phyloP scores from a whole-genome alignment of 352 stramenopile genomes.

The Globisporangium nodosum region DNA sequence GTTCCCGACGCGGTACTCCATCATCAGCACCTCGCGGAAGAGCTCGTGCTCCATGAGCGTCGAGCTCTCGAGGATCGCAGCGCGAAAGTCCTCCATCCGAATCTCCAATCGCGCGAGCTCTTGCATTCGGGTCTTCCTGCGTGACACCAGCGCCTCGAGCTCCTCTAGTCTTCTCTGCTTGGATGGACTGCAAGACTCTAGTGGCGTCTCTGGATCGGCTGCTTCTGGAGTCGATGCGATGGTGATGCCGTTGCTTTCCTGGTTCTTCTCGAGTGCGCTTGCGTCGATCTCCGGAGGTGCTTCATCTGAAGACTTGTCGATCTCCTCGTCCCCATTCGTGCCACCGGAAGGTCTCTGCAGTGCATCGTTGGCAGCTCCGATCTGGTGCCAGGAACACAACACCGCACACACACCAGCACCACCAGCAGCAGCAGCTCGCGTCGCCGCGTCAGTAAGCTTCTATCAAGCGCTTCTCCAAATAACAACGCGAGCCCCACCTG shows the following conservation, averaged over 20 bases:
- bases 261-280: conserved; percentile 1
- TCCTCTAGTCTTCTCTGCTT: not conserved
- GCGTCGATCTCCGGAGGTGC: conserved; percentile 5
- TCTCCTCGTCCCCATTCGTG: not conserved
- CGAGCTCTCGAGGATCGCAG: conserved; percentile 38
- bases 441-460: not conserved
- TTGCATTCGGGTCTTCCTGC: not conserved
- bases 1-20: conserved; percentile 86
- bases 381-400: not conserved
- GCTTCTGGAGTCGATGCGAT: not conserved
- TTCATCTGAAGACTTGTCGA: not conserved
- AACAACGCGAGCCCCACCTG: conserved; percentile 22
- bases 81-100: conserved; percentile 58
- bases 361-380: not conserved
- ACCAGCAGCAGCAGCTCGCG: not conserved
- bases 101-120: conserved; percentile 12
- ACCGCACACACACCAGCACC: not conserved
- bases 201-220: not conserved
- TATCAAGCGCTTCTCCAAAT: not conserved
- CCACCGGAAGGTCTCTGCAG: not conserved
- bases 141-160: not conserved
- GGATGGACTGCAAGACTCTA: not conserved
- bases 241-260: not conserved
- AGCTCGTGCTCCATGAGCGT: conserved; percentile 38
- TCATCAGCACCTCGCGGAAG: conserved; percentile 58